A percentile compares a stretch with the other conserved stretches of the same genome.
Evolutionary conservation across 1,284 basidiomycete genomes (phyloP).

Genomic region (Cystobasidium pallidum): DNA sequence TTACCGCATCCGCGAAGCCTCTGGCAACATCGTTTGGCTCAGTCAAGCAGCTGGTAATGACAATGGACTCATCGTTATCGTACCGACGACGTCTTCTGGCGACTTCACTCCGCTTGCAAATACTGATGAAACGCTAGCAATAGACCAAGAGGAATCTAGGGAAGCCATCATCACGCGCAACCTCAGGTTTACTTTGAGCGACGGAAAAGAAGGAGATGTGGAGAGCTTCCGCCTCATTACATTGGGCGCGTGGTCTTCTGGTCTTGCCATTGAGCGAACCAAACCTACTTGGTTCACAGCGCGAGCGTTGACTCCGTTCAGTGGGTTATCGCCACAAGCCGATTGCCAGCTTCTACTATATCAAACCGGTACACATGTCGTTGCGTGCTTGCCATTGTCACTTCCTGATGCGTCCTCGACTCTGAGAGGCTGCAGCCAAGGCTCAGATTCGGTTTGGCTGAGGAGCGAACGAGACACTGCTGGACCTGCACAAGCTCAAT

Average conservation of each 20-base stretch:
- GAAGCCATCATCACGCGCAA: not conserved
- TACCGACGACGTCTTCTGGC: not conserved
- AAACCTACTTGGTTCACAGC: slow-evolving; percentile 48
- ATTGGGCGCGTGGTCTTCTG: slow-evolving; percentile 23
- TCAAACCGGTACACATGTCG: slow-evolving; percentile 12
- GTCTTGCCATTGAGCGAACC: slow-evolving; percentile 45
- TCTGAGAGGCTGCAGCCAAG: slow-evolving; percentile 41
- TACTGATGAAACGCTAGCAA: not conserved
- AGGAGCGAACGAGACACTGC: slow-evolving; percentile 43
- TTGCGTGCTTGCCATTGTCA: slow-evolving; percentile 47
- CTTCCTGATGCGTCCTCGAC: slow-evolving; percentile 28
- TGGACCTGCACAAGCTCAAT: slow-evolving; percentile 10
- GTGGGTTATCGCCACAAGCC: slow-evolving; percentile 23
- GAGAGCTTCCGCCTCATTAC: slow-evolving; percentile 29
- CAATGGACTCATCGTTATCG: slow-evolving; percentile 22
- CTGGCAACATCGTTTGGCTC: slow-evolving; percentile 46
- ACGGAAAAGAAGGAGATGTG: slow-evolving; percentile 25
- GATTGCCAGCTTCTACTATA: slow-evolving; percentile 47
- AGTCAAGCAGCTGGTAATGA: slow-evolving; percentile 43
- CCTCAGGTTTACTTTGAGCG: slow-evolving; percentile 10
- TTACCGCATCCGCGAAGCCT: slow-evolving; percentile 30
- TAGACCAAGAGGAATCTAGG: not conserved
- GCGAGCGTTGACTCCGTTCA: slow-evolving; percentile 36
- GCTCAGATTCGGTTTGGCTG: slow-evolving; percentile 29
- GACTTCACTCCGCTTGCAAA: not conserved